These are phyloP conservation scores for Wickerhamiella cacticola DNA, from an alignment of 805 yeast genomes.

Conservation along the genomic window DNA sequence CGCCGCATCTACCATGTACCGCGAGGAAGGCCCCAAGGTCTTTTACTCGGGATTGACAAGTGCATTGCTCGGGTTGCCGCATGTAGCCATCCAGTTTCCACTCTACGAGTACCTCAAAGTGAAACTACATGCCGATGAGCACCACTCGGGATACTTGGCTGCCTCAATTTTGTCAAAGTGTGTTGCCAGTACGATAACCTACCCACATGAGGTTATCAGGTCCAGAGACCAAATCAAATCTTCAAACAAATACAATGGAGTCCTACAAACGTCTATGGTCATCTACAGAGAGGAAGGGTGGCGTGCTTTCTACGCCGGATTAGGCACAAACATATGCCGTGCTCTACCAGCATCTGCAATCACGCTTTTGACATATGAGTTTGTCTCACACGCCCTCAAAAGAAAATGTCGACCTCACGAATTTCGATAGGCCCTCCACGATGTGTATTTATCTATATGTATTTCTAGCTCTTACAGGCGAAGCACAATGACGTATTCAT, in stretches of 20 bases:
- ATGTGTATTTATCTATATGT: neutral
- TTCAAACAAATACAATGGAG: conserved; percentile 26
- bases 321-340: conserved; percentile 69
- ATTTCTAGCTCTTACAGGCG: neutral
- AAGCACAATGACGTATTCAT: neutral
- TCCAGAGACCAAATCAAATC: conserved; percentile 67
- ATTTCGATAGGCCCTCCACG: neutral
- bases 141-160: conserved; percentile 35
- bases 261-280: conserved; percentile 27
- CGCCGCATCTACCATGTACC: conserved; percentile 70
- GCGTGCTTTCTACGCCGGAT: conserved; percentile 80
- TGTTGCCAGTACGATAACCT: conserved; percentile 77
- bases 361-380: conserved; percentile 83
- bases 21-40: conserved; percentile 63
- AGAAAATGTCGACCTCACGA: too few species aligned
- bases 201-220: conserved; percentile 90
- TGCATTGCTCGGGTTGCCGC: conserved; percentile 77
- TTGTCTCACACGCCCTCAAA: conserved; percentile 23
- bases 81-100: conserved; percentile 95
- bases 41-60: conserved; percentile 87
- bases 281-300: conserved; percentile 59
- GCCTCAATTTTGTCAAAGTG: conserved; percentile 79
- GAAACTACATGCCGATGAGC: conserved; percentile 15
- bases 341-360: conserved; percentile 94
- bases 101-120: conserved; percentile 70